phyloP scores from a whole-genome alignment of 331 rosid species.

The Saraca asoca region DNA sequence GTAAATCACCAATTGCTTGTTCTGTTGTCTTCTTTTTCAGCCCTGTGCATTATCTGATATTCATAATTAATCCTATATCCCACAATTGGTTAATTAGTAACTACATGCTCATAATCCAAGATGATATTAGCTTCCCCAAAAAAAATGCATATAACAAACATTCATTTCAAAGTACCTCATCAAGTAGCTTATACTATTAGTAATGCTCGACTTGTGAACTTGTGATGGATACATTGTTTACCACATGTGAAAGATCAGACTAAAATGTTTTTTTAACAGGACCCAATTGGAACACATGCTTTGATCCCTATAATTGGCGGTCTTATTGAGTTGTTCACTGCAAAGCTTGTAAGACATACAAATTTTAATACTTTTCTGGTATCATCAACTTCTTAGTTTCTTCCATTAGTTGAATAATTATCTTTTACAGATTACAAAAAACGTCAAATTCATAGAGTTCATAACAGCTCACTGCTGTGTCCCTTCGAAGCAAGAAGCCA shows the following conservation, averaged over 20 bases:
- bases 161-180: too few species aligned
- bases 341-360: slow-evolving; percentile 51
- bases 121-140: not conserved
- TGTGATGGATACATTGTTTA: not conserved
- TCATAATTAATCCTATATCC: not conserved
- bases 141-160: slow-evolving; percentile 3
- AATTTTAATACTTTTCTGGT: not conserved
- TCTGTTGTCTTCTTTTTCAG: not conserved
- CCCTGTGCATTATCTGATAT: too few species aligned
- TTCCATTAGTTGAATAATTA: not conserved
- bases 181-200: too few species aligned
- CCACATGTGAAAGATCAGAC: slow-evolving; percentile 19
- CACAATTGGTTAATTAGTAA: not conserved
- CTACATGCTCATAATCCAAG: not conserved
- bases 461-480: slow-evolving; percentile 47
- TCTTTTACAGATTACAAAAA: slow-evolving; percentile 62
- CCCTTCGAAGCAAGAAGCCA: slow-evolving; percentile 49
- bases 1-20: not conserved
- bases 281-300: slow-evolving; percentile 61
- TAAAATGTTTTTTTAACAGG: slow-evolving; percentile 49
- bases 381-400: not conserved
- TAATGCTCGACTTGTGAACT: too few species aligned
- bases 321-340: slow-evolving; percentile 70
- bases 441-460: slow-evolving; percentile 50
- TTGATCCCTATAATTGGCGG: slow-evolving; percentile 70